Evolutionary conservation across 176 grass and related monocot genomes (phyloP).

Genomic region (Musa schizocarpa): DNA sequence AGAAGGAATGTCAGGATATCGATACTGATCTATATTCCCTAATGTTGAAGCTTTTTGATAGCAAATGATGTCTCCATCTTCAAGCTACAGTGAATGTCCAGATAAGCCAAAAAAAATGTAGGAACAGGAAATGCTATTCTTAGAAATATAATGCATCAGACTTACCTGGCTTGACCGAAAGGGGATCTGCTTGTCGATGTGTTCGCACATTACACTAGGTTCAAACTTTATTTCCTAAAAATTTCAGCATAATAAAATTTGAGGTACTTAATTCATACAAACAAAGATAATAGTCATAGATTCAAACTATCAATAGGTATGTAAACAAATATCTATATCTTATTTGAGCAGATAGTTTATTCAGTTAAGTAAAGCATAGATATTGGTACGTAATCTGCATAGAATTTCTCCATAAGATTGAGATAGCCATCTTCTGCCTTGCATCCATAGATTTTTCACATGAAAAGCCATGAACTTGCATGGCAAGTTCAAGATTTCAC

Average conservation of each 20-base stretch:
- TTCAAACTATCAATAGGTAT: not conserved
- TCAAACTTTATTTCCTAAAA: constrained; percentile 97
- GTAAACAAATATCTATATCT: not conserved
- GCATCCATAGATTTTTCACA: not conserved
- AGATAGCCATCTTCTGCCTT: not conserved
- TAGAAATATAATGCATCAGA: constrained; percentile 1
- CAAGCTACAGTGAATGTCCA: constrained; percentile 46
- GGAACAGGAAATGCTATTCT: constrained; percentile 2
- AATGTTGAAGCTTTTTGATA: constrained; percentile 43
- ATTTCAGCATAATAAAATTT: constrained; percentile 5
- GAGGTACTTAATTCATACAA: too few relatives aligned
- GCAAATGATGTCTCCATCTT: constrained; percentile 87
- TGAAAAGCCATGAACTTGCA: not conserved
- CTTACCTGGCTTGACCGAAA: constrained; percentile 84
- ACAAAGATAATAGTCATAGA: constrained; percentile 2
- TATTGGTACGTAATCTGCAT: too few relatives aligned
- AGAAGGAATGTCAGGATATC: constrained; percentile 71
- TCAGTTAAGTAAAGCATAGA: not conserved
- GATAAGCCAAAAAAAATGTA: constrained; percentile 1
- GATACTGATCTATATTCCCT: constrained; percentile 40
- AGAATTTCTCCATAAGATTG: not conserved
- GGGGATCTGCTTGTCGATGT: constrained; percentile 58
- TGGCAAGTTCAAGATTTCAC: not conserved
- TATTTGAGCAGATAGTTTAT: not conserved
- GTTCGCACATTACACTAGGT: constrained; percentile 96